These are phyloP conservation scores for Corymbia citriodora DNA, from an alignment of 441 rosid species.

Conservation along the genomic window DNA sequence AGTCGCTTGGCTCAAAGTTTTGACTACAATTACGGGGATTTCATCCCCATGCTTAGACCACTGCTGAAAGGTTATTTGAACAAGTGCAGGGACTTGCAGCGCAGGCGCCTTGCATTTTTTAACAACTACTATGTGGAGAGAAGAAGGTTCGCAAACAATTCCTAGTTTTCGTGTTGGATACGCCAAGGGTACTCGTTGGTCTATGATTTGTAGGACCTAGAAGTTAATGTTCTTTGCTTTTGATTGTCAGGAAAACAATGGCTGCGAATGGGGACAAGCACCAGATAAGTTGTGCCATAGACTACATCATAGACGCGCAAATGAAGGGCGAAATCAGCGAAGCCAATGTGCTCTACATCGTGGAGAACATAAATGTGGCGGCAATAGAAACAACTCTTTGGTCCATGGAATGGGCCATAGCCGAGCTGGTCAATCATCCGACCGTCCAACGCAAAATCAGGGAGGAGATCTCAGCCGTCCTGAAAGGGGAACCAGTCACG, in stretches of 20 bases:
- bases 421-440: conserved; percentile 53
- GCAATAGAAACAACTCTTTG: conserved; percentile 60
- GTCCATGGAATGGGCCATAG: conserved; percentile 71
- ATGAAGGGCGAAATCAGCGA: conserved; percentile 54
- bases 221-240: neutral
- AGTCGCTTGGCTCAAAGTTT: conserved; percentile 60
- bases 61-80: conserved; percentile 49
- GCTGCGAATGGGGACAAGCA: conserved; percentile 43
- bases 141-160: conserved; percentile 22
- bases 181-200: neutral
- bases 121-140: conserved; percentile 35
- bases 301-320: conserved; percentile 48
- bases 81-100: conserved; percentile 51
- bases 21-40: conserved; percentile 62
- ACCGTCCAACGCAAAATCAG: conserved; percentile 34
- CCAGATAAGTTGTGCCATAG: conserved; percentile 46
- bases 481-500: conserved; percentile 22
- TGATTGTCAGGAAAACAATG: conserved; percentile 32
- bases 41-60: conserved; percentile 52
- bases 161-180: neutral
- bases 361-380: conserved; percentile 63
- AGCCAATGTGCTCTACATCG: conserved; percentile 52
- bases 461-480: conserved; percentile 28
- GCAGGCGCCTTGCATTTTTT: conserved; percentile 48
- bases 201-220: neutral